Evolutionary conservation across 768 basidiomycete species (phyloP), one percentile per base, ranked within the genome.

Genomic region (Tricholoma flavovirens): DNA sequence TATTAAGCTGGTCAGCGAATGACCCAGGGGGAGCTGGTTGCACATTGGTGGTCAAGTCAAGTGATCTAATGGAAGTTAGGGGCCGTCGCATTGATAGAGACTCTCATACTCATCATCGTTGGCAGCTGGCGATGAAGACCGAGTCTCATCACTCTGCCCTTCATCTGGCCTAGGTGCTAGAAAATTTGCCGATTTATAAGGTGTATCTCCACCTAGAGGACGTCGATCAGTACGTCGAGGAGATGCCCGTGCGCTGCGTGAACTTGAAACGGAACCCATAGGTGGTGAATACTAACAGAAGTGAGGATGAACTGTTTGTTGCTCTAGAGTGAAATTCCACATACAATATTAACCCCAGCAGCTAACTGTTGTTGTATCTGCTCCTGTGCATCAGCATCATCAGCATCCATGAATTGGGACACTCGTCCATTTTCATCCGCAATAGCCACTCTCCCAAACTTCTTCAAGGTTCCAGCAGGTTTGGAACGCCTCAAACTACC

Each of bases 331-430:
- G 48, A 49, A 55, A 51, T 8, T 33, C 53, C 32, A 75, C 82
- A 59, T 65, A 93, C 88, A 58, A 89, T 75, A 54, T 80, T 83
- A 14, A 81, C 85, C 33, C 88, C 91, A 55, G 84, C 86, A 32
- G 81, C 86, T 29, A 95, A 71, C 58, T 90, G 90, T 59, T 89
- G 85, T 64, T 93, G 90, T 45, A 96, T 90, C 67, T 95, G 92
- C 64, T 89, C 87, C 60, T 88, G 82, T 7, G 90, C 90, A 61
- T 86, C 78, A 11, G 81, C 84, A 53, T 91, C 90, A 61, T 93
- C 90, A 3, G 91, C 91, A 68, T 93, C 91, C 86, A 91, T 87
- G 64, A 93, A 93, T 63, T 92, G 91, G 10, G 91, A 93, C 2
- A 79, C 77, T 5, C 83, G 81, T 15, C 83, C 83, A 64, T 71